Percentiles rank a stretch among this genome's conserved stretches.
Conservation (phyloP, 306 rosid genomes). For the Carpinus fangiana region DNA sequence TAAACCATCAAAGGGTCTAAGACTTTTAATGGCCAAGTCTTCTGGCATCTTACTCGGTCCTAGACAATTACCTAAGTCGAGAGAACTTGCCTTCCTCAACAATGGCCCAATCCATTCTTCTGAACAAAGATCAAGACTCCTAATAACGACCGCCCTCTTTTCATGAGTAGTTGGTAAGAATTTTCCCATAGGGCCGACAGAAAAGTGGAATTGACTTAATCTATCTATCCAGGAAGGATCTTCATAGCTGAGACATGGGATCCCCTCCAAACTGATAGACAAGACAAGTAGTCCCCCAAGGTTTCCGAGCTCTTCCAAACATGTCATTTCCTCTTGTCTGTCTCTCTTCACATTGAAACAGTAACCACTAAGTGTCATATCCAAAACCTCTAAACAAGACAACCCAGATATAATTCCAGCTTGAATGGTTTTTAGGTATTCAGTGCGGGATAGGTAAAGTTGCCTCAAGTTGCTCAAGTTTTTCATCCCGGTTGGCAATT, state of each 20-base stretch:
- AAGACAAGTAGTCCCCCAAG: not conserved
- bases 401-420: slow-evolving; percentile 17
- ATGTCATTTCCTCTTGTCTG: not conserved
- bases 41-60: slow-evolving; percentile 11
- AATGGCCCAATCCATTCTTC: slow-evolving; percentile 9
- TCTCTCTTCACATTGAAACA: not conserved
- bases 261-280: slow-evolving; percentile 4
- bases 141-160: slow-evolving; percentile 6
- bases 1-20: not conserved
- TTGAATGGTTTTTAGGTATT: not conserved
- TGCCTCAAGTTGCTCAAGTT: slow-evolving; percentile 5
- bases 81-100: slow-evolving; percentile 10
- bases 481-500: slow-evolving; percentile 14
- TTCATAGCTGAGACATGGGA: slow-evolving; percentile 9
- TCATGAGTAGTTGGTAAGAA: not conserved
- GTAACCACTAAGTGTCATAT: slow-evolving; percentile 16
- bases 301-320: slow-evolving; percentile 19
- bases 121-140: slow-evolving; percentile 19
- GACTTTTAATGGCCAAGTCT: slow-evolving; percentile 4
- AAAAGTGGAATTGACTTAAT: slow-evolving; percentile 16
- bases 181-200: not conserved
- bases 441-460: not conserved
- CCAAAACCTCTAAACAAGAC: slow-evolving; percentile 14
- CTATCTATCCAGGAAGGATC: slow-evolving; percentile 7
- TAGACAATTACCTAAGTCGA: slow-evolving; percentile 5